phyloP scores from a whole-genome alignment of 2,329 filamentous ascomycete species.

The Aspergillus ochraceoroseus region DNA sequence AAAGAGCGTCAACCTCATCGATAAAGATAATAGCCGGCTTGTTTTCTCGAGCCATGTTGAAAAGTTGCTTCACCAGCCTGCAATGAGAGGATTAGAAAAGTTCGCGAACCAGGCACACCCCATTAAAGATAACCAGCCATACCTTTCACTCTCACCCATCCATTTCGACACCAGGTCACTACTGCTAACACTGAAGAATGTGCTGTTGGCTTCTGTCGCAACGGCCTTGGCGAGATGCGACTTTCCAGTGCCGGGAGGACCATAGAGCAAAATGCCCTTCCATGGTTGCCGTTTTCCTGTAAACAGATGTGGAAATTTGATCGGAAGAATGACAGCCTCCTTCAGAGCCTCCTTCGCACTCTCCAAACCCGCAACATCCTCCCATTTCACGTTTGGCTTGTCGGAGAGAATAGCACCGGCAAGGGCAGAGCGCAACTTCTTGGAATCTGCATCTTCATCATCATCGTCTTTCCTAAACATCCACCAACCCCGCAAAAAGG shows the following conservation, averaged over 20 bases:
- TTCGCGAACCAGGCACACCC: too few relatives aligned
- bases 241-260: conserved; percentile 94
- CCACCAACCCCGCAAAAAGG: background rate
- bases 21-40: conserved; percentile 99
- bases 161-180: conserved; percentile 97
- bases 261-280: conserved; percentile 96
- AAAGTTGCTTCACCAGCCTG: conserved; percentile 91
- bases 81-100: background rate
- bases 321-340: conserved; percentile 94
- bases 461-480: conserved; percentile 50
- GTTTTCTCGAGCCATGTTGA: conserved; percentile 96
- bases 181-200: conserved; percentile 97
- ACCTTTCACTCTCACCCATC: conserved; percentile 99
- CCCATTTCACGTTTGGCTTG: conserved; percentile 94
- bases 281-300: conserved; percentile 94
- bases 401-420: conserved; percentile 90
- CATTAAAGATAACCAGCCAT: conserved; percentile 29
- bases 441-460: conserved; percentile 79
- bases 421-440: conserved; percentile 88
- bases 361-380: conserved; percentile 93
- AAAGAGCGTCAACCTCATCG: conserved; percentile 94
- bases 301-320: conserved; percentile 96
- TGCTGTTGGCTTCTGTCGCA: conserved; percentile 96
- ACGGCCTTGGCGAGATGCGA: conserved; percentile 96
- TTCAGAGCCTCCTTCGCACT: conserved; percentile 94